Percentiles rank a stretch among this genome's conserved stretches.
Evolutionary conservation across 2,329 filamentous ascomycete species (phyloP).

Genomic region (Tolypocladium paradoxum): DNA sequence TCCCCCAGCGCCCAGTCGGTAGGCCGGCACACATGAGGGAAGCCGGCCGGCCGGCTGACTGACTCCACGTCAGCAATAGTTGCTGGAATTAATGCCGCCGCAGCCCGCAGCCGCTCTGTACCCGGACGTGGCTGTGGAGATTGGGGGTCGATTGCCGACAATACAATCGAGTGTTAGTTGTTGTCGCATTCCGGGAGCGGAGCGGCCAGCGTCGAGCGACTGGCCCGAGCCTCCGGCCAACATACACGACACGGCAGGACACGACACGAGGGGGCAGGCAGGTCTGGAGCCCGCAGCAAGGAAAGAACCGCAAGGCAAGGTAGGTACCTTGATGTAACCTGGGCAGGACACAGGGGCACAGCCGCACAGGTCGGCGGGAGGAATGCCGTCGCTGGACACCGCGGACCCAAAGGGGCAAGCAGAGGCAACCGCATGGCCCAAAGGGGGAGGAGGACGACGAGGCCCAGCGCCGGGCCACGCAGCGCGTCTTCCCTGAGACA

Average conservation of each 20-base stretch:
- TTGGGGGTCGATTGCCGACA: background rate
- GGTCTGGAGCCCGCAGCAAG: background rate
- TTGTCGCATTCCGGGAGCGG: conserved; percentile 7
- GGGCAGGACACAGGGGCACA: background rate
- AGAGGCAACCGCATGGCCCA: background rate
- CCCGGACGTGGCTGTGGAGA: background rate
- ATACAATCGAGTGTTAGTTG: background rate
- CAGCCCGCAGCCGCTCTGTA: background rate
- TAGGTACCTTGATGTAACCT: background rate
- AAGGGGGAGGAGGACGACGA: background rate
- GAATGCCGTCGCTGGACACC: conserved; percentile 4
- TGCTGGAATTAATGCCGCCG: conserved; percentile 1
- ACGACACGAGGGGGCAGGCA: background rate
- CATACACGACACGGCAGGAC: background rate
- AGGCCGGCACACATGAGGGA: background rate
- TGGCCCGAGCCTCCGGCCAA: background rate
- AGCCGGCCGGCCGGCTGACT: background rate
- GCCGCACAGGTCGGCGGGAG: background rate
- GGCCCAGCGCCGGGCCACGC: background rate
- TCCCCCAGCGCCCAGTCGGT: background rate
- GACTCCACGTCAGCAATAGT: conserved; percentile 1
- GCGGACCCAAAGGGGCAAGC: conserved; percentile 5
- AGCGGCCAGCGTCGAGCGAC: background rate
- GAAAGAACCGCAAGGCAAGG: too few species aligned
- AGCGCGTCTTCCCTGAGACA: conserved; percentile 2